phyloP scores from a whole-genome alignment of 202 grass and related monocot genomes.

The Bolboschoenoplectus hybrid region DNA sequence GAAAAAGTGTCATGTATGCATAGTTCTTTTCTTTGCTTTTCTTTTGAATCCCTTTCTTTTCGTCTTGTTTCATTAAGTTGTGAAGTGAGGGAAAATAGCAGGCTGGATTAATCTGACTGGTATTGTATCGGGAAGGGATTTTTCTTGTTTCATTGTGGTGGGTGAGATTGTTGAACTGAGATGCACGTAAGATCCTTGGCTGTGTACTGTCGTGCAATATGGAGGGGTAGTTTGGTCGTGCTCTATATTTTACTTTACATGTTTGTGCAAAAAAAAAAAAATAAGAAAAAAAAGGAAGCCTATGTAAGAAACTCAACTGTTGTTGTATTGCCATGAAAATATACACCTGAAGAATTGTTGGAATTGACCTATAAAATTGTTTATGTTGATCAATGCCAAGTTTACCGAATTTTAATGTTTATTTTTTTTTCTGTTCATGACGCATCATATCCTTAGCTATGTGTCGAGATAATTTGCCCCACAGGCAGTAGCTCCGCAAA shows the following conservation, averaged over 20 bases:
- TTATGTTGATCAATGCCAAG: conserved; percentile 1
- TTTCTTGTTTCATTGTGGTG: background rate
- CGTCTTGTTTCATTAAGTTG: conserved; percentile 24
- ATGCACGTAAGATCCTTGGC: conserved; percentile 3
- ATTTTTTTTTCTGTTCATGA: background rate
- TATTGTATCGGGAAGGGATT: background rate
- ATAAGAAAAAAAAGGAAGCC: background rate
- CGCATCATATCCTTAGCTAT: background rate
- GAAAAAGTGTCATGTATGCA: conserved; percentile 38
- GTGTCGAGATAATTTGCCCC: background rate
- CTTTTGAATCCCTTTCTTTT: conserved; percentile 36
- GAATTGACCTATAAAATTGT: conserved; percentile 32
- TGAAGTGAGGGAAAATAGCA: conserved; percentile 20
- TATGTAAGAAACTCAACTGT: conserved; percentile 33
- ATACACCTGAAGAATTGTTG: conserved; percentile 36
- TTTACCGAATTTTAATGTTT: background rate
- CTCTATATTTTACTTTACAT: conserved; percentile 31
- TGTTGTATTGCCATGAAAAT: conserved; percentile 30
- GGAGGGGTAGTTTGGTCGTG: conserved; percentile 30
- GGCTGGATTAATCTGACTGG: conserved; percentile 23
- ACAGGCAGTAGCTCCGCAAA: background rate
- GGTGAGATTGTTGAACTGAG: background rate
- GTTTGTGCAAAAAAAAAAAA: conserved; percentile 33
- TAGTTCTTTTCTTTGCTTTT: conserved; percentile 34
- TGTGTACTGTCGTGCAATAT: conserved; percentile 18